Base-by-base conservation (phyloP, 1,284 basidiomycete genomes). In the Leccinum ponderosum region DNA sequence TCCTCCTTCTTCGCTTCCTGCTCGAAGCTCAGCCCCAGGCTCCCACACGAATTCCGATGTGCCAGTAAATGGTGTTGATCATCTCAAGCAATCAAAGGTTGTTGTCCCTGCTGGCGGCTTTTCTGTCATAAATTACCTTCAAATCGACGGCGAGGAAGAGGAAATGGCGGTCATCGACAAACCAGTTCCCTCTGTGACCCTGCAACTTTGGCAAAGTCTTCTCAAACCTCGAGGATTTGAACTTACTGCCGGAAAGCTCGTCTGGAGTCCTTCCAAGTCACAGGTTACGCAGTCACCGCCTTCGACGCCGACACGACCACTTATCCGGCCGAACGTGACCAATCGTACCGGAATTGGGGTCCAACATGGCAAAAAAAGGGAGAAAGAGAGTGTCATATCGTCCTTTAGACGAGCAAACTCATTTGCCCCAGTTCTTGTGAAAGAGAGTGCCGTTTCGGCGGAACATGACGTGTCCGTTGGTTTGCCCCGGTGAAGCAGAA, bases 141-240 rank as follows among this genome's bases (percentile, higher is more conserved):
- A 52, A 17, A 25, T 60, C 20, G 68, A 73, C 12, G 64, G 47
- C 2, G 59, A 42, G 14, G 54, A 73, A 55, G 81, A 82, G 37
- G 87, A 87, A 59, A 85, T 86, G 65, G 75, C 81, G 1, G 83
- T 81, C 0, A 71, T 80, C 14, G 76, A 84, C 2, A 84, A 80
- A 56, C 84, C 85, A 17, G 74, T 85, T 0, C 86, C 86, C 0
- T 79, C 79, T 0, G 78, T 85, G 2, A 87, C 86, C 6, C 77
- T 88, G 22, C 82, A 85, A 60, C 78, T 91, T 6, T 91, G 89
- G 89, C 79, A 82, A 53, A 81, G 80, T 63, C 81, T 91, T 15
- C 80, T 91, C 39, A 81, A 83, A 61, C 76, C 80, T 39, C 81
- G 89, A 17, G 89, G 89, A 8, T 90, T 86, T 70, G 81, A 83